phyloP scores from a whole-genome alignment of 2,329 filamentous ascomycete species.

The Hymenoscyphus fraxineus region DNA sequence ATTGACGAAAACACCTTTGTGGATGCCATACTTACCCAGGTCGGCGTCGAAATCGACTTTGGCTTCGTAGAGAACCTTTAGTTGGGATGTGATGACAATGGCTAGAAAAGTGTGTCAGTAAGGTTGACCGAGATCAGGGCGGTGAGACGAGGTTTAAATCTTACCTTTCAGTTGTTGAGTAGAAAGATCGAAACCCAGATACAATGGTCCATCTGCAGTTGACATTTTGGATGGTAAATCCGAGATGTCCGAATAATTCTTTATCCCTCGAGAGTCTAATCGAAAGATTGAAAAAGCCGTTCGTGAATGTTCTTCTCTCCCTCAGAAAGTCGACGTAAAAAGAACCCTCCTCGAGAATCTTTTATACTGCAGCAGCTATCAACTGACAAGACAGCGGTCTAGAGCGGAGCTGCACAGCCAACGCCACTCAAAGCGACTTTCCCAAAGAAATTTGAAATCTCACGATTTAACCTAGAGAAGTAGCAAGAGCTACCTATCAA shows the following conservation, averaged over 20 bases:
- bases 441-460: neutral
- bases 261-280: neutral
- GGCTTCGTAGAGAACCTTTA: slow-evolving; percentile 76
- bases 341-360: neutral
- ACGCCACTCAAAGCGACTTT: neutral
- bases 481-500: neutral
- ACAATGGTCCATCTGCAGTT: slow-evolving; percentile 55
- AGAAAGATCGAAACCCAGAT: slow-evolving; percentile 91
- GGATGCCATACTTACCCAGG: slow-evolving; percentile 70
- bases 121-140: neutral
- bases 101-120: slow-evolving; percentile 44
- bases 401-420: neutral
- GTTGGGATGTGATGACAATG: slow-evolving; percentile 77
- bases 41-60: slow-evolving; percentile 96
- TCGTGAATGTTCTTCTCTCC: neutral
- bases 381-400: neutral
- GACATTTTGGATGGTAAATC: slow-evolving; percentile 34
- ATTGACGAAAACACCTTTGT: slow-evolving; percentile 84
- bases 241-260: neutral
- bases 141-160: neutral
- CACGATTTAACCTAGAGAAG: slow-evolving; percentile 1
- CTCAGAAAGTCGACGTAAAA: neutral
- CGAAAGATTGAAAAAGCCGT: neutral
- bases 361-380: neutral
- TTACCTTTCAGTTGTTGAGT: slow-evolving; percentile 90